Percentiles rank a stretch among this genome's conserved stretches.
Conservation (phyloP, 306 rosid species). For the Lathyrus tuberosus region DNA sequence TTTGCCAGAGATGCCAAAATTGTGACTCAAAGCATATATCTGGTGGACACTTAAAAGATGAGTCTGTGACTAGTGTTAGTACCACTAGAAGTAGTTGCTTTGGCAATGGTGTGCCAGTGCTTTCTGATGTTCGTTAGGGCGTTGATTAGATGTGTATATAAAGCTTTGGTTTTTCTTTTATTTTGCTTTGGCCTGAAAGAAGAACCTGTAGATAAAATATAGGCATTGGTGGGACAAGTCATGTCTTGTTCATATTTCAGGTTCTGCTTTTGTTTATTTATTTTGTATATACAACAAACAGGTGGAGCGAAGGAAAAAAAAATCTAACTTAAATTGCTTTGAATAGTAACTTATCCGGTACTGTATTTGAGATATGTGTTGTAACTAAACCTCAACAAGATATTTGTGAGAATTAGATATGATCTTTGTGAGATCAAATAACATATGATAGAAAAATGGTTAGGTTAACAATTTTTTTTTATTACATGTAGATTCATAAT, state of each 20-base stretch:
- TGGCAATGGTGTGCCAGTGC: constrained; percentile 48
- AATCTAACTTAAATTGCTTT: constrained; percentile 8
- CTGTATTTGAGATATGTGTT: not conserved
- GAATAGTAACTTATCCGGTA: not conserved
- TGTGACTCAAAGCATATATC: constrained; percentile 37
- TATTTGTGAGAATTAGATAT: not conserved
- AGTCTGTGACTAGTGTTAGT: constrained; percentile 47
- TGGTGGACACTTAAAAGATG: constrained; percentile 58
- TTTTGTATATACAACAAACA: constrained; percentile 38
- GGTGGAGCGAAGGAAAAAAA: not conserved
- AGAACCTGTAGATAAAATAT: constrained; percentile 52
- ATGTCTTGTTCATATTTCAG: constrained; percentile 40
- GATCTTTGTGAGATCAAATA: not conserved
- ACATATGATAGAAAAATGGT: not conserved
- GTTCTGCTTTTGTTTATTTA: constrained; percentile 20
- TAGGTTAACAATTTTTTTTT: not conserved
- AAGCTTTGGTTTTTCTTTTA: constrained; percentile 13
- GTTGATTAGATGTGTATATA: constrained; percentile 25
- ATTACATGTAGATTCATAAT: constrained; percentile 47
- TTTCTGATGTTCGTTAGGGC: constrained; percentile 49
- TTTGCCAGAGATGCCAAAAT: constrained; percentile 68
- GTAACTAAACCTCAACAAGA: not conserved
- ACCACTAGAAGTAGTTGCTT: constrained; percentile 43
- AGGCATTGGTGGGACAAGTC: constrained; percentile 36
- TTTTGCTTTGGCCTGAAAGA: constrained; percentile 43